Base-by-base conservation (phyloP, 192 early-diverging fungal genomes). In the Umbelopsis sp. region DNA sequence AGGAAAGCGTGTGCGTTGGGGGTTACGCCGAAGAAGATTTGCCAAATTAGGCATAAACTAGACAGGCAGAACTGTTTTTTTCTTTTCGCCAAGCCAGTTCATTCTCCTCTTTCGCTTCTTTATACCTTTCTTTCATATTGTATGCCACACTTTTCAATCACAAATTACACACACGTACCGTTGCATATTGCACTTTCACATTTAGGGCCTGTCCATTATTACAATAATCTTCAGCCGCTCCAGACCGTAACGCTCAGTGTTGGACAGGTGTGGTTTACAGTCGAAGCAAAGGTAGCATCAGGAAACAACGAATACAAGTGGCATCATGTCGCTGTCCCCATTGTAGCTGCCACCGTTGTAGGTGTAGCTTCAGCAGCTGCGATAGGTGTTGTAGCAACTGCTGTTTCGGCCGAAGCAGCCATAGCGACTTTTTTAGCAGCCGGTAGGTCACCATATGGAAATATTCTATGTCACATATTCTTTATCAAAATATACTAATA, bases 301-400 rank as follows among this genome's bases (percentile, higher is more conserved):
- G 66, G 45, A 29, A 25, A 44, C 44, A 67, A 67, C 45, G 38
- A 44, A 3, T 67, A 67, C 25, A 44, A 67, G 21, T 67, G 66
- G 66, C 66, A 67, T 22, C 66, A 67, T 67, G 45, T 47, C 4
- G 66, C 66, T 45, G 66, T 67, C 24, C 66, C 66, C 14, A 67
- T 67, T 11, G 66, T 47, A 20, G 66, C 43, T 10, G 66, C 66
- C 24, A 62, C 56, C 0, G 66, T 67, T 21, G 66, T 45, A 20
- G 66, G 66, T 29, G 66, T 47, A 26, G 66, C 43, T 45, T 45
- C 66, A 0, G 38, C 26, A 5, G 66, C 66, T 25, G 66, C 66
- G 10, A 24, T 44, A 20, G 66, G 66, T 0, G 38, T 44, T 3
- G 26, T 67, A 36, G 38, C 45, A 10, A 47, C 66, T 10, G 66